phyloP scores from a whole-genome alignment of 352 stramenopile genomes.

The Peronospora belbahrii region DNA sequence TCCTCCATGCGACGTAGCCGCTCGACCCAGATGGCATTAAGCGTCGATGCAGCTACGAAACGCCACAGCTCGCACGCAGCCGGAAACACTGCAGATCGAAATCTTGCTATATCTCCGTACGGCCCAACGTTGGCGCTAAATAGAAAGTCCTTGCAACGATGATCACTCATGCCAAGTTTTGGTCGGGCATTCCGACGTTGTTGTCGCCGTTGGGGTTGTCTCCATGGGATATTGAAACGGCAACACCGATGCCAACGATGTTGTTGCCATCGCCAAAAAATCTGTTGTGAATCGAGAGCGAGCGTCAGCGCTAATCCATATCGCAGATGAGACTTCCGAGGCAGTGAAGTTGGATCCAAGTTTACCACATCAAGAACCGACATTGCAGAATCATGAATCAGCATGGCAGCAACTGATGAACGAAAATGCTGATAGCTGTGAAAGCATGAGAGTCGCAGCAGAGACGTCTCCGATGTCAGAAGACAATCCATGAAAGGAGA shows the following conservation, averaged over 20 bases:
- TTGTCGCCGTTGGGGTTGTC: conserved; percentile 19
- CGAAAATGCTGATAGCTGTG: conserved; percentile 19
- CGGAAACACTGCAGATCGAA: no score
- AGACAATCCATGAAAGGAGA: conserved; percentile 1
- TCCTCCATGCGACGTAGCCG: no score
- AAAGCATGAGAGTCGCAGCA: background rate
- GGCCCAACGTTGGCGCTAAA: no score
- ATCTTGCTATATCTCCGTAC: no score
- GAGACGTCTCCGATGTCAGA: conserved; percentile 1
- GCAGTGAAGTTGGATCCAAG: conserved; percentile 1
- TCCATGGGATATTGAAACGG: background rate
- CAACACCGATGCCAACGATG: conserved; percentile 6
- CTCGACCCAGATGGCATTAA: no score
- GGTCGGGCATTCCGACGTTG: conserved; percentile 7
- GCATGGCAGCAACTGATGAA: conserved; percentile 37
- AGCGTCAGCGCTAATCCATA: background rate
- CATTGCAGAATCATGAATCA: conserved; percentile 50
- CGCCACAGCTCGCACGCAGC: no score
- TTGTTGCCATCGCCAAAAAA: conserved; percentile 9
- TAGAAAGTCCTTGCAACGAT: conserved; percentile 29
- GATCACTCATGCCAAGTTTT: conserved; percentile 19
- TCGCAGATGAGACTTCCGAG: background rate
- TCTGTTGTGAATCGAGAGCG: conserved; percentile 23
- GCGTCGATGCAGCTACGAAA: no score
- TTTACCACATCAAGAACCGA: conserved; percentile 12